Percentiles rank a stretch among this genome's conserved stretches.
Evolutionary conservation across 1,284 basidiomycete species (phyloP).

Genomic region (Ustilago esculenta): DNA sequence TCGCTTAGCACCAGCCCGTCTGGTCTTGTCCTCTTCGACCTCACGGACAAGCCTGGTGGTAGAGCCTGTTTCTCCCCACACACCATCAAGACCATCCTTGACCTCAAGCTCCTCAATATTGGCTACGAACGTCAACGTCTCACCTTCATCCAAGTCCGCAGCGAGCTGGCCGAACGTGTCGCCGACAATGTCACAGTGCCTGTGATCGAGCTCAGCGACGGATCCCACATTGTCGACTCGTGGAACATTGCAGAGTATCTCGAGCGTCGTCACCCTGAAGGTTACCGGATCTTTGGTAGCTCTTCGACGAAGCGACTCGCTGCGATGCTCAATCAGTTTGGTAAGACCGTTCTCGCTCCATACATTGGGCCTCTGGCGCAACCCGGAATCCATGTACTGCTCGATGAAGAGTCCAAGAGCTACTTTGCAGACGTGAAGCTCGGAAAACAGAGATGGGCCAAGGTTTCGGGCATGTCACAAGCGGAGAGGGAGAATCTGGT

Average conservation of each 20-base stretch:
- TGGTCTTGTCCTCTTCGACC: slow-evolving; percentile 55
- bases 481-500: slow-evolving; percentile 31
- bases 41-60: slow-evolving; percentile 41
- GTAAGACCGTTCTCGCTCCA: slow-evolving; percentile 42
- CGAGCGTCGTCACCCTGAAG: slow-evolving; percentile 41
- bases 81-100: slow-evolving; percentile 55
- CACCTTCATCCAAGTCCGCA: slow-evolving; percentile 55
- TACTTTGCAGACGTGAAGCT: slow-evolving; percentile 58
- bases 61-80: slow-evolving; percentile 45
- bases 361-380: slow-evolving; percentile 39
- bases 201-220: slow-evolving; percentile 47
- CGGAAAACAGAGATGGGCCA: slow-evolving; percentile 37
- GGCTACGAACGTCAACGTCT: slow-evolving; percentile 57
- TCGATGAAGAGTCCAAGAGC: slow-evolving; percentile 40
- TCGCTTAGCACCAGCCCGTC: slow-evolving; percentile 28
- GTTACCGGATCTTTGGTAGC: slow-evolving; percentile 36
- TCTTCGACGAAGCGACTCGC: slow-evolving; percentile 44
- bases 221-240: slow-evolving; percentile 52
- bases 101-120: slow-evolving; percentile 52
- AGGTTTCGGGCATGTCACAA: slow-evolving; percentile 13
- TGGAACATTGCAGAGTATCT: slow-evolving; percentile 57
- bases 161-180: slow-evolving; percentile 40
- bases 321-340: slow-evolving; percentile 46
- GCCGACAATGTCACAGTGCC: slow-evolving; percentile 57
- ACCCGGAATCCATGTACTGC: slow-evolving; percentile 31